These are phyloP conservation scores for Phytopythium oedochilum DNA, from an alignment of 352 stramenopile species.

Conservation along the genomic window DNA sequence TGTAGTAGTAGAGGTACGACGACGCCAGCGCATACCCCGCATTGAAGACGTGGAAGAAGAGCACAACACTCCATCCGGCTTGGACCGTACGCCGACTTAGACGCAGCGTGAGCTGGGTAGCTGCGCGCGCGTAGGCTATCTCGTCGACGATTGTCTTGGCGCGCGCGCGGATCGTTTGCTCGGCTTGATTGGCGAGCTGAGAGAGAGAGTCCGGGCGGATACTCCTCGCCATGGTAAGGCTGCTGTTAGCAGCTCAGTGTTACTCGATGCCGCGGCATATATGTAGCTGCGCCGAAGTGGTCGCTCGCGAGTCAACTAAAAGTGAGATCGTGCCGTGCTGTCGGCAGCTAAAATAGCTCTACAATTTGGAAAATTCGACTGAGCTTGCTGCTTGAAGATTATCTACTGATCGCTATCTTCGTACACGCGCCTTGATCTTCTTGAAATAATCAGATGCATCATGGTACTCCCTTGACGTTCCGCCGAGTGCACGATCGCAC, in stretches of 20 bases:
- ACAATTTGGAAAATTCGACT: background rate
- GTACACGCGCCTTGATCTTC: too few species aligned
- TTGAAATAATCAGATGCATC: too few species aligned
- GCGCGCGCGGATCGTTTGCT: slow-evolving; percentile 10
- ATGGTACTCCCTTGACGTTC: too few species aligned
- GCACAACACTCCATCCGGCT: slow-evolving; percentile 15
- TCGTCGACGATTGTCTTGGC: slow-evolving; percentile 15
- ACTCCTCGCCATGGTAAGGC: background rate
- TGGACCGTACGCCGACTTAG: slow-evolving; percentile 12
- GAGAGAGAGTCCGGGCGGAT: slow-evolving; percentile 4
- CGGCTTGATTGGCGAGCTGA: slow-evolving; percentile 11
- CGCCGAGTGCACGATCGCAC: too few species aligned
- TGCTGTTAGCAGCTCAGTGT: background rate
- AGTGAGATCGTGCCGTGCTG: background rate
- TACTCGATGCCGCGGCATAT: background rate
- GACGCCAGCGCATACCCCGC: slow-evolving; percentile 15
- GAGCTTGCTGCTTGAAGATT: too few species aligned
- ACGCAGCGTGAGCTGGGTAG: slow-evolving; percentile 13
- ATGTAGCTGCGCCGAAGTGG: background rate
- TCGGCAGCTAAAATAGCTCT: slow-evolving; percentile 1
- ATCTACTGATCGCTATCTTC: background rate
- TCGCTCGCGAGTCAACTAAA: background rate
- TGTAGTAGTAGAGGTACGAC: slow-evolving; percentile 22
- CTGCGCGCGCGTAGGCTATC: slow-evolving; percentile 14
- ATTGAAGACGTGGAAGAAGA: slow-evolving; percentile 30